These are phyloP conservation scores for Thecamonas trahens DNA, from an alignment of 78 protist genomes.

Conservation along the genomic window DNA sequence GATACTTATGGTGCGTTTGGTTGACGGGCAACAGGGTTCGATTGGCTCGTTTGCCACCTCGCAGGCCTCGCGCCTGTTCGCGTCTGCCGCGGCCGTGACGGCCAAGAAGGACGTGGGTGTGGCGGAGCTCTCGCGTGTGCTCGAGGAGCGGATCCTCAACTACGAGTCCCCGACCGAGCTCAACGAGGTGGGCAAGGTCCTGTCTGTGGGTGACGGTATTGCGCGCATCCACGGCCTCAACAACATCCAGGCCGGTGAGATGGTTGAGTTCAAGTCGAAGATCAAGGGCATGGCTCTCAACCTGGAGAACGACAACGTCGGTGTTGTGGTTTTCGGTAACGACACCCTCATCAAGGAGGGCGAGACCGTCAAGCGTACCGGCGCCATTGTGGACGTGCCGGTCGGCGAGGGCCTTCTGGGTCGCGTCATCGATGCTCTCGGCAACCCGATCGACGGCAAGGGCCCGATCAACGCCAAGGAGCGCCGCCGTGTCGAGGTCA, in stretches of 20 bases:
- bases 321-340: conserved; percentile 60
- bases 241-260: conserved; percentile 56
- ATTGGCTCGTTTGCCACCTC: too few species aligned
- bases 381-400: conserved; percentile 57
- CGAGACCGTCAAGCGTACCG: conserved; percentile 66
- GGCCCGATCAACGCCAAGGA: conserved; percentile 18
- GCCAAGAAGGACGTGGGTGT: too few species aligned
- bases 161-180: not conserved
- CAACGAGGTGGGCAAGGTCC: conserved; percentile 53
- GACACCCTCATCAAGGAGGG: conserved; percentile 59
- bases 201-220: conserved; percentile 63
- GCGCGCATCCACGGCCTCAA: conserved; percentile 58
- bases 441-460: conserved; percentile 62
- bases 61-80: too few species aligned
- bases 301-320: conserved; percentile 70
- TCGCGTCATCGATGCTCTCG: conserved; percentile 63
- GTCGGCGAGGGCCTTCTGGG: conserved; percentile 56
- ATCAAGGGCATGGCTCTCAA: conserved; percentile 60
- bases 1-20: too few species aligned
- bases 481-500: conserved; percentile 58
- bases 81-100: too few species aligned
- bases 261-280: conserved; percentile 64
- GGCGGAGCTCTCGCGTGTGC: conserved; percentile 49
- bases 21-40: too few species aligned
- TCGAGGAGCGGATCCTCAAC: conserved; percentile 37